Conservation (phyloP, 495 filamentous ascomycete species). For the Gamarada debralockiae region DNA sequence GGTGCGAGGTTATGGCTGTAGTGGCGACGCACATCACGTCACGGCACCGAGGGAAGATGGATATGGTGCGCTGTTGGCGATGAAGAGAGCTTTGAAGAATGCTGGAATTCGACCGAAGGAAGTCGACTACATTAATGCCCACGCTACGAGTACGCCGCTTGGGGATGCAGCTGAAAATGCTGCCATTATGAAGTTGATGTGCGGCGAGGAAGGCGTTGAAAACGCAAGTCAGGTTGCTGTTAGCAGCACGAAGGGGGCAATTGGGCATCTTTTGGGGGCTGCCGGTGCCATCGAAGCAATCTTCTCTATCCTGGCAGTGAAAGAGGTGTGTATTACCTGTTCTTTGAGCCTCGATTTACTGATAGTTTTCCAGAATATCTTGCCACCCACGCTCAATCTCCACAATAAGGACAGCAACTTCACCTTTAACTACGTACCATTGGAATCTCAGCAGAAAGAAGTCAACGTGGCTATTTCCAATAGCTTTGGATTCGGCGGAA, state of each 20-base stretch:
- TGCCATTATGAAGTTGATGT: conserved; percentile 75
- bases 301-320: conserved; percentile 74
- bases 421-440: conserved; percentile 83
- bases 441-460: conserved; percentile 59
- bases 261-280: conserved; percentile 89
- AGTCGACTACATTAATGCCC: conserved; percentile 94
- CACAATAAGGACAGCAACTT: conserved; percentile 64
- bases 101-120: conserved; percentile 61
- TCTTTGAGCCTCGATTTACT: neutral
- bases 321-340: conserved; percentile 24
- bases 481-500: conserved; percentile 97
- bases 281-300: conserved; percentile 86
- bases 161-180: conserved; percentile 86
- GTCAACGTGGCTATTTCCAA: conserved; percentile 83
- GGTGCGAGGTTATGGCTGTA: conserved; percentile 81
- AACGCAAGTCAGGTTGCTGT: conserved; percentile 68
- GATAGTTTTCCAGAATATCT: conserved; percentile 50
- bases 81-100: conserved; percentile 77
- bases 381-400: conserved; percentile 89
- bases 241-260: conserved; percentile 89
- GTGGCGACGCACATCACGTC: conserved; percentile 86
- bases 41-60: conserved; percentile 84
- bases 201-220: conserved; percentile 63
- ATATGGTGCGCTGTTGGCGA: conserved; percentile 73
- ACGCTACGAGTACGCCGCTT: conserved; percentile 81